Base-by-base conservation (phyloP, 1,139 yeast genomes). In the Saccharomyces hybrid region DNA sequence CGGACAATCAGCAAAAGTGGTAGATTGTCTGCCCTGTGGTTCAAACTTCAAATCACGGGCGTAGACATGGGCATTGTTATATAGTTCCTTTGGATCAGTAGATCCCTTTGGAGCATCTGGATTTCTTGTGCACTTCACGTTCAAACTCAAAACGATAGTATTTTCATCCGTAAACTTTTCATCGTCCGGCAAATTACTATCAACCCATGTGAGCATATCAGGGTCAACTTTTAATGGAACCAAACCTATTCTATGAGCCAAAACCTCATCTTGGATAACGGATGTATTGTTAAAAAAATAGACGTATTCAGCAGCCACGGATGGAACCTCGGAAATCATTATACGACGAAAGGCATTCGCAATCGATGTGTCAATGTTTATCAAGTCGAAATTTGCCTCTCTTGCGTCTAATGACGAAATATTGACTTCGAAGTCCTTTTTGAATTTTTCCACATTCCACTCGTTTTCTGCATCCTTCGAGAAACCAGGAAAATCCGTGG, bases 261-360 rank as follows among this genome's bases (percentile, higher is more conserved):
- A 80, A 13, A 93, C 96, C 74, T 93, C 99, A 71, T 93, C 99
- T 71, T 91, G 98, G 59, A 93, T 88, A 52, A 93, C 96, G 3
- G 96, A 88, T 1, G 99, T 93, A 73, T 93, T 93, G 79, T 89
- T 91, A 75, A 86, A 87, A 60, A 93, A 80, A 69, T 86, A 91
- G 31, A 93, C 89, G 58, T 87, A 82, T 71, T 93, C 99, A 29
- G 96, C 88, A 7, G 99, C 99, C 49, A 93, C 95, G 3, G 95
- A 81, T 20, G 99, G 99, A 34, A 93, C 96, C 70, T 93, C 99
- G 1, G 97, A 82, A 58, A 93, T 84, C 97, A 93, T 91, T 63
- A 93, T 88, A 69, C 99, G 86, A 68, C 99, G 87, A 74, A 93
- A 90, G 0, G 99, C 98, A 75, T 93, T 93, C 51, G 98, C 93